Evolutionary conservation across 2,329 filamentous ascomycete genomes (phyloP), one percentile per base, ranked within the genome.

Genomic region (Fusarium staphyleae): DNA sequence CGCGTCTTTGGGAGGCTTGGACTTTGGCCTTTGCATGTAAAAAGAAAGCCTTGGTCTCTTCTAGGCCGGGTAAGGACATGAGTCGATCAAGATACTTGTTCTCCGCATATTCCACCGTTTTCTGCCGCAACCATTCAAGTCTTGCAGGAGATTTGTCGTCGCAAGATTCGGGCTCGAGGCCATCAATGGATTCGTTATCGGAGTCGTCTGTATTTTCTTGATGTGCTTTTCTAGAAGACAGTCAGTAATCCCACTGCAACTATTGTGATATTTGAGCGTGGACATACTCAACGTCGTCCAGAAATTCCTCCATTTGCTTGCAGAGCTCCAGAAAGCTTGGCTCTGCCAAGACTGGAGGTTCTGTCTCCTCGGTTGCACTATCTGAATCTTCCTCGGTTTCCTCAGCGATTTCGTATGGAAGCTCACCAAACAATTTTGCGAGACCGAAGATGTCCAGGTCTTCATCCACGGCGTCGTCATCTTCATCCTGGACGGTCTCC

Each of bases 61-160:
- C 85, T 0, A 89, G 73, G 3, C 87, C 86, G 39, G 83, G 80
- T 77, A 88, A 81, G 1, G 73, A 71, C 81, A 89, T 87, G 19
- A 89, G 66, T 0, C 74, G 60, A 60, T 89, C 86, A 1, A 89
- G 71, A 2, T 79, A 75, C n/a, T 72, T 66, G 53, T 85, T 88
- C 11, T 69, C 64, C 1, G 78, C 77, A 16, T 75, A 75, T 46
- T 83, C 76, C 3, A 74, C 57, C 55, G 83, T 85, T 62, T 73
- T 73, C 36, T 69, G 71, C 18, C 69, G 59, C n/a, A 71, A 36
- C 71, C 71, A 73, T 46, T 72, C 71, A 19, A 68, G 44, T 24
- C 67, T 61, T 1, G 69, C 63, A 3, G 84, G 81, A 8, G 76
- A 74, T 15, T 84, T 70, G 30, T 72, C 69, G 32, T 68, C 59